These are phyloP conservation scores for Hysterangium stoloniferum DNA, from an alignment of 768 basidiomycete genomes.

Conservation along the genomic window DNA sequence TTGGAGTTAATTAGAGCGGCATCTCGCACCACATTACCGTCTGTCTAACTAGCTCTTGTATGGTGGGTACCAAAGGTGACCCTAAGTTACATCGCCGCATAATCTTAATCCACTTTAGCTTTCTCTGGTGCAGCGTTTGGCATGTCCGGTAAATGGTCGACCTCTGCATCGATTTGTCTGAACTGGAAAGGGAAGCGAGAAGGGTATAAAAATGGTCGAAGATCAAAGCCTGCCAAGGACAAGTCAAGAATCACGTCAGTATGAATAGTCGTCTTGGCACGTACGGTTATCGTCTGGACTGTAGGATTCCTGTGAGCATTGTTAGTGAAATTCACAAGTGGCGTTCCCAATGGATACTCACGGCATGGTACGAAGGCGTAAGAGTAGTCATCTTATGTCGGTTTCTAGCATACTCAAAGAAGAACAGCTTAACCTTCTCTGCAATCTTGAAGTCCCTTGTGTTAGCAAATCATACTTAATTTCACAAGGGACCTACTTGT, in stretches of 20 bases:
- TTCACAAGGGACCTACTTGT: constrained; percentile 43
- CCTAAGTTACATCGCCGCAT: too few relatives aligned
- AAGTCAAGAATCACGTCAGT: constrained; percentile 11
- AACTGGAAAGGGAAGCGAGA: constrained; percentile 96
- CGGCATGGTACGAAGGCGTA: constrained; percentile 91
- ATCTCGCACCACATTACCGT: too few relatives aligned
- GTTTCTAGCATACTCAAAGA: constrained; percentile 94
- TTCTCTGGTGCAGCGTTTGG: constrained; percentile 32
- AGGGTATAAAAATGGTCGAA: constrained; percentile 94
- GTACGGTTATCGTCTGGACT: constrained; percentile 93
- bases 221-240: constrained; percentile 72
- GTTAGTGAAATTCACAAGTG: neutral
- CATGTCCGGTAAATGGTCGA: constrained; percentile 65
- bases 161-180: constrained; percentile 86
- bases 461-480: constrained; percentile 4
- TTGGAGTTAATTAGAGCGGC: too few relatives aligned
- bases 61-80: too few relatives aligned
- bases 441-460: constrained; percentile 58
- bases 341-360: constrained; percentile 31
- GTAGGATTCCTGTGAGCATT: constrained; percentile 68
- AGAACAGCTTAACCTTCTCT: constrained; percentile 95
- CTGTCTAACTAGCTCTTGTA: too few relatives aligned
- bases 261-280: constrained; percentile 18
- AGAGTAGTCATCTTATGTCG: constrained; percentile 98
- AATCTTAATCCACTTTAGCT: constrained; percentile 26